Evolutionary conservation across 371 early-diverging fungal species (phyloP).

Genomic region (Lichtheimia hyalospora): DNA sequence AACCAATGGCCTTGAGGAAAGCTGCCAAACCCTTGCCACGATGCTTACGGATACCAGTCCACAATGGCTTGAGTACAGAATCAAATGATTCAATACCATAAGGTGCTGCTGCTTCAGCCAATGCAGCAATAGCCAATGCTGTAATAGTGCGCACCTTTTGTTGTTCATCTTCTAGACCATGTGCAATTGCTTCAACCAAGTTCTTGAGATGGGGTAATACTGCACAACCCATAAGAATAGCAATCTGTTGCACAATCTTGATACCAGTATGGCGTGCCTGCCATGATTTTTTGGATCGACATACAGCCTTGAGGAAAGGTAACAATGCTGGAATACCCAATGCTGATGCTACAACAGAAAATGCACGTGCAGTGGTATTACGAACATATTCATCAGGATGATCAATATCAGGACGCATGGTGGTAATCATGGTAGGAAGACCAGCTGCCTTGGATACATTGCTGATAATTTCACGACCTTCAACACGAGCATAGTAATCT

Average conservation of each 20-base stretch:
- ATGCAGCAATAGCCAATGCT: conserved; percentile 91
- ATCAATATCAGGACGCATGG: conserved; percentile 98
- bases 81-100: conserved; percentile 99
- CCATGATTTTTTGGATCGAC: conserved; percentile 95
- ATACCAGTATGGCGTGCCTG: conserved; percentile 98
- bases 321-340: conserved; percentile 93
- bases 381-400: conserved; percentile 97
- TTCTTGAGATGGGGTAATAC: conserved; percentile 92
- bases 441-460: conserved; percentile 98
- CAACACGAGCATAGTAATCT: conserved; percentile 96
- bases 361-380: conserved; percentile 97
- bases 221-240: conserved; percentile 92
- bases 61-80: conserved; percentile 85
- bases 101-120: conserved; percentile 97
- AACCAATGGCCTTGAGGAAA: conserved; percentile 96
- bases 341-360: conserved; percentile 96
- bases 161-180: conserved; percentile 94
- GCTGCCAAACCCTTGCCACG: conserved; percentile 97
- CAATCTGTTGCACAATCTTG: conserved; percentile 96
- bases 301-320: conserved; percentile 96
- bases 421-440: conserved; percentile 96
- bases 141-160: conserved; percentile 95
- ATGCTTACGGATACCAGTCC: conserved; percentile 93
- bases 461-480: conserved; percentile 97
- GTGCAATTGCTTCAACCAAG: conserved; percentile 88